These are phyloP conservation scores for Cladosporium sp. DNA, from an alignment of 2,329 filamentous ascomycete genomes.

Conservation along the genomic window DNA sequence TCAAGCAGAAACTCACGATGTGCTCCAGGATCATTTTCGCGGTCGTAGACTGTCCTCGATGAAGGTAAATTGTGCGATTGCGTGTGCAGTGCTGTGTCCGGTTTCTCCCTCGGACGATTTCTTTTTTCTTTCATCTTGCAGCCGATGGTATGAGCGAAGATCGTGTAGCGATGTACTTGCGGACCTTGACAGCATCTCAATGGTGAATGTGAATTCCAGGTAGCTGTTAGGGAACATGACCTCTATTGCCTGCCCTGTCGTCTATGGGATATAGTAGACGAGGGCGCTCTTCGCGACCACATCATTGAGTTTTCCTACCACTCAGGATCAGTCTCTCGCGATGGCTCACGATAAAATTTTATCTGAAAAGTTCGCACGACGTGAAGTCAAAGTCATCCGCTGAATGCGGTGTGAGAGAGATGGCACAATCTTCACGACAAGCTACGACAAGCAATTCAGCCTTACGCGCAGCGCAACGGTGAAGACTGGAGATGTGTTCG, in stretches of 20 bases:
- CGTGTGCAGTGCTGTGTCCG: not conserved
- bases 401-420: not conserved
- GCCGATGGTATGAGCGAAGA: not conserved
- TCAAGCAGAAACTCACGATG: not conserved
- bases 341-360: not conserved
- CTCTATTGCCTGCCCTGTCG: not conserved
- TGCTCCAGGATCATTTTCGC: not conserved
- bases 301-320: not conserved
- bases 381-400: not conserved
- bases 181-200: not conserved
- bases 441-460: conserved; percentile 20
- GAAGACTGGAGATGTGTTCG: conserved; percentile 5
- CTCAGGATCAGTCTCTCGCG: not conserved
- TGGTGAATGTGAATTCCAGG: not conserved
- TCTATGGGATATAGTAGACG: not conserved
- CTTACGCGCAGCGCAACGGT: conserved; percentile 11
- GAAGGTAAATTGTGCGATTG: not conserved
- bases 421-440: conserved; percentile 12
- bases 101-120: not conserved
- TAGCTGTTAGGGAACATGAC: not conserved
- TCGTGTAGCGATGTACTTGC: not conserved
- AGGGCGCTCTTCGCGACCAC: not conserved
- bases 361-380: not conserved
- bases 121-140: not conserved
- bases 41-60: not conserved